A percentile compares a stretch with the other conserved stretches of the same genome.
Evolutionary conservation across 2,329 filamentous ascomycete genomes (phyloP).

Genomic region (Alternaria solani): DNA sequence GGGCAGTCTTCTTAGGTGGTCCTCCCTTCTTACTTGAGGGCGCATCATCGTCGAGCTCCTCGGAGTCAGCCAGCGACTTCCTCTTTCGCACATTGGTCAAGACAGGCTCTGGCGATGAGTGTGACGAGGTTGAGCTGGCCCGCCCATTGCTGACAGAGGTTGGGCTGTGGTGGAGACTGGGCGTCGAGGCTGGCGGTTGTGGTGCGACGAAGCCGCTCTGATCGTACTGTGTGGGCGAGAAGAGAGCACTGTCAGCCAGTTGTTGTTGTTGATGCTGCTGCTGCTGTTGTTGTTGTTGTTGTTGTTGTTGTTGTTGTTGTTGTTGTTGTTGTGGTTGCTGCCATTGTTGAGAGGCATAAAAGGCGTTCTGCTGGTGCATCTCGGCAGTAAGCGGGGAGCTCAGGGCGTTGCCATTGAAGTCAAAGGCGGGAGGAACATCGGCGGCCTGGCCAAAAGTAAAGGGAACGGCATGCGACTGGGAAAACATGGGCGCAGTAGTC

Average conservation of each 20-base stretch:
- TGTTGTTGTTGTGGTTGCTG: slow-evolving; percentile 40
- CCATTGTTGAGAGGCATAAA: slow-evolving; percentile 45
- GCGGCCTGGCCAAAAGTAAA: slow-evolving; percentile 47
- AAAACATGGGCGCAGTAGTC: slow-evolving; percentile 33
- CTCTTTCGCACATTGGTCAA: slow-evolving; percentile 45
- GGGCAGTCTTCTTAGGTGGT: slow-evolving; percentile 85
- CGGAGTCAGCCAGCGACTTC: slow-evolving; percentile 59
- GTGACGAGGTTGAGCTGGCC: slow-evolving; percentile 58
- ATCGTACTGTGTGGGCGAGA: slow-evolving; percentile 39
- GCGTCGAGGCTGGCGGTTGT: slow-evolving; percentile 41
- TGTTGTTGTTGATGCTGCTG: slow-evolving; percentile 37
- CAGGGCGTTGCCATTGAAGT: slow-evolving; percentile 41
- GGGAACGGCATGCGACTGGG: slow-evolving; percentile 29
- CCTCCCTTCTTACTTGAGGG: slow-evolving; percentile 61
- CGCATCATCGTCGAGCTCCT: slow-evolving; percentile 66
- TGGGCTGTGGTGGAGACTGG: slow-evolving; percentile 51
- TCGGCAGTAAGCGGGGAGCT: slow-evolving; percentile 45
- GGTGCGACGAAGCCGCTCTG: slow-evolving; percentile 33
- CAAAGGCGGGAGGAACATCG: slow-evolving; percentile 45
- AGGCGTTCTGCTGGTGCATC: slow-evolving; percentile 37
- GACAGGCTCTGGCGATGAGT: slow-evolving; percentile 68
- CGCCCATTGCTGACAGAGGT: slow-evolving; percentile 43
- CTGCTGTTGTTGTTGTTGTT: slow-evolving; percentile 45
- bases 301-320: slow-evolving; percentile 36
- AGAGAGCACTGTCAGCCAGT: slow-evolving; percentile 32